Evolutionary conservation across 2,329 filamentous ascomycete genomes (phyloP).

Genomic region (Chalaropsis thielavioides): DNA sequence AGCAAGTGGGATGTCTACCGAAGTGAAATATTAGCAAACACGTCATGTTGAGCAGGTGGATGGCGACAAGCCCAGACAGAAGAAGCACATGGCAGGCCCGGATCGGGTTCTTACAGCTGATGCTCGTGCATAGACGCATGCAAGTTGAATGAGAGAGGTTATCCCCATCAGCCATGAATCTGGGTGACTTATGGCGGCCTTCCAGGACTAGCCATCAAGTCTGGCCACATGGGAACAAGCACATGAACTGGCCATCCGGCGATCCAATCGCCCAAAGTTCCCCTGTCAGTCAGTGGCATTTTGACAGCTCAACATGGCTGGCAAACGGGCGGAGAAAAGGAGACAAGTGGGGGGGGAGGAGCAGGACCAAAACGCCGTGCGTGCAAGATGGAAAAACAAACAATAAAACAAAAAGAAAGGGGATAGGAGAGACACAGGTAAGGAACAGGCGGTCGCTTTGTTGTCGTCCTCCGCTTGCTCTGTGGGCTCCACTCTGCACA

Average conservation of each 20-base stretch:
- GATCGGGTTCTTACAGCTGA: background rate
- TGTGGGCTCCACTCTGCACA: background rate
- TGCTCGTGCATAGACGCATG: background rate
- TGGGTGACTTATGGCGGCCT: background rate
- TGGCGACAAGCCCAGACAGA: background rate
- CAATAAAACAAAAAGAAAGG: no score
- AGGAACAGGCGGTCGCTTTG: background rate
- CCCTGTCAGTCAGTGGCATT: background rate
- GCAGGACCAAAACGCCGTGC: background rate
- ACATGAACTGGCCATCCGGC: background rate
- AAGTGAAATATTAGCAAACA: background rate
- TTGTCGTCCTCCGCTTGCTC: background rate
- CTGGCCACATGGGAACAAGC: conserved; percentile 1
- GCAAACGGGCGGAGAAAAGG: background rate
- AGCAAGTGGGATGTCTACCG: background rate
- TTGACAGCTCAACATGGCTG: background rate
- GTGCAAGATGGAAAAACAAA: background rate
- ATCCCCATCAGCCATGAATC: background rate
- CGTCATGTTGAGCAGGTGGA: background rate
- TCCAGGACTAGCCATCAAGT: background rate
- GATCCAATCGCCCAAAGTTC: background rate
- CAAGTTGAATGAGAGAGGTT: background rate
- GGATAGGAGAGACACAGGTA: background rate
- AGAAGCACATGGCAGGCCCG: background rate
- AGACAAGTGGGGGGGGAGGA: background rate